These are phyloP conservation scores for Polychaeton citri DNA, from an alignment of 2,329 filamentous ascomycete genomes.

Conservation along the genomic window DNA sequence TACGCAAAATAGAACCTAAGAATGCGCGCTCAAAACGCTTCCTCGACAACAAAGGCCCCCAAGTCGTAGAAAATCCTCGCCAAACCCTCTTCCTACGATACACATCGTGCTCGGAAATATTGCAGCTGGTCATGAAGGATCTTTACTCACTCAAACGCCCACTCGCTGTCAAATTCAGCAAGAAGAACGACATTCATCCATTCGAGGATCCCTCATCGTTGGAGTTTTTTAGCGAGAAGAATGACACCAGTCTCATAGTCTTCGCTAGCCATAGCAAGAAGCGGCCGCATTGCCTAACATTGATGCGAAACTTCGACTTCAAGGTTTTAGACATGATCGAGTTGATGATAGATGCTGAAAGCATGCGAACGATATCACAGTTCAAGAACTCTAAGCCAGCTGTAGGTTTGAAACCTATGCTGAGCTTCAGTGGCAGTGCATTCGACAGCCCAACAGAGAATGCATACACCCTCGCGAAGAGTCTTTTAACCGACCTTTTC, in stretches of 20 bases:
- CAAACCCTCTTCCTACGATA: constrained; percentile 80
- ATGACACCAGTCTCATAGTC: constrained; percentile 75
- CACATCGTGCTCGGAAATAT: constrained; percentile 67
- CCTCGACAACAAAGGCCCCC: constrained; percentile 84
- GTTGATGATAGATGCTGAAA: constrained; percentile 64
- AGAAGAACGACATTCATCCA: constrained; percentile 91
- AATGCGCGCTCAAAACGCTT: constrained; percentile 89
- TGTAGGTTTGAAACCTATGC: constrained; percentile 74
- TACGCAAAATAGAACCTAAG: constrained; percentile 52
- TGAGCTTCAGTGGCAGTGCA: constrained; percentile 77
- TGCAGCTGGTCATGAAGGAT: constrained; percentile 74
- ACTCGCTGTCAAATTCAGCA: constrained; percentile 78
- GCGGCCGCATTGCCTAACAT: constrained; percentile 77
- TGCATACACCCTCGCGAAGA: constrained; percentile 76
- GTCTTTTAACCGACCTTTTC: constrained; percentile 81
- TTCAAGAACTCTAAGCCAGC: constrained; percentile 55
- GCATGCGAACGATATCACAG: constrained; percentile 54
- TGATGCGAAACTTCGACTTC: constrained; percentile 70
- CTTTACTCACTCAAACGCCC: constrained; percentile 75
- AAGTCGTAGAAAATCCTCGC: constrained; percentile 80
- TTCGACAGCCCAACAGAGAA: constrained; percentile 73
- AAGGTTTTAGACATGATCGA: constrained; percentile 94
- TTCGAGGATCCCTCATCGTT: constrained; percentile 82
- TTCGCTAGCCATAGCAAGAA: constrained; percentile 87
- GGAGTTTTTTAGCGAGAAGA: constrained; percentile 94